Evolutionary conservation across 2,329 filamentous ascomycete species (phyloP).

Genomic region (Trichoderma asperellum): DNA sequence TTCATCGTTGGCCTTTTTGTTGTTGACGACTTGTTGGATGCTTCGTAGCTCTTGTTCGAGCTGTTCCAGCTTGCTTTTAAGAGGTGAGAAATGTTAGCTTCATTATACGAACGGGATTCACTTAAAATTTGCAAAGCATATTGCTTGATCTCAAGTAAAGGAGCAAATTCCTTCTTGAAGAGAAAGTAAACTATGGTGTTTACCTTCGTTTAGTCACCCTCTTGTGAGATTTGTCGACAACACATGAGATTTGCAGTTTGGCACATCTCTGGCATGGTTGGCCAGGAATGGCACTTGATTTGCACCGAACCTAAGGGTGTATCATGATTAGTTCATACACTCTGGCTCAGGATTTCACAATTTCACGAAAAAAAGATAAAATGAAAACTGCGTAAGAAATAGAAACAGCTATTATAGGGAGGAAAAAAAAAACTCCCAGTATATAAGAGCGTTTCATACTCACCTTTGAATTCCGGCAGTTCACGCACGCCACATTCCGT

Average conservation of each 20-base stretch:
- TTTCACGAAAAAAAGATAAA: not conserved
- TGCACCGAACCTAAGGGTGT: conserved; percentile 48
- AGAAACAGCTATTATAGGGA: no score
- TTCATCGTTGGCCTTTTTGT: conserved; percentile 29
- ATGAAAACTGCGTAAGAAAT: not conserved
- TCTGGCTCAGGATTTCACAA: not conserved
- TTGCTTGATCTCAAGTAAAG: not conserved
- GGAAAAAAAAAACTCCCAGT: not conserved
- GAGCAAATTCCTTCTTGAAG: no score
- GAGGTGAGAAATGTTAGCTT: not conserved
- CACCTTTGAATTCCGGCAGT: conserved; percentile 48
- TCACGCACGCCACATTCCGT: conserved; percentile 46
- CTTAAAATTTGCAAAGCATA: not conserved
- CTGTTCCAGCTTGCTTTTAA: conserved; percentile 57
- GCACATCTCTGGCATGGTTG: conserved; percentile 51
- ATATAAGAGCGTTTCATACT: conserved; percentile 25
- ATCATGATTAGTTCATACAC: not conserved
- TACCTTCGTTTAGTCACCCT: conserved; percentile 52
- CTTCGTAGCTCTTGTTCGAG: conserved; percentile 58
- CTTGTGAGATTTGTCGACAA: conserved; percentile 54
- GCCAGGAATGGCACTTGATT: conserved; percentile 44
- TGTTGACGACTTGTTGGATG: conserved; percentile 56
- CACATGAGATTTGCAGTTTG: conserved; percentile 49
- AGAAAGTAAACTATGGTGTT: not conserved
- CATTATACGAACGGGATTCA: not conserved